A percentile compares a stretch with the other conserved stretches of the same genome.
These are phyloP conservation scores for Cadophora gregata DNA, from an alignment of 2,329 filamentous ascomycete genomes.

Conservation along the genomic window DNA sequence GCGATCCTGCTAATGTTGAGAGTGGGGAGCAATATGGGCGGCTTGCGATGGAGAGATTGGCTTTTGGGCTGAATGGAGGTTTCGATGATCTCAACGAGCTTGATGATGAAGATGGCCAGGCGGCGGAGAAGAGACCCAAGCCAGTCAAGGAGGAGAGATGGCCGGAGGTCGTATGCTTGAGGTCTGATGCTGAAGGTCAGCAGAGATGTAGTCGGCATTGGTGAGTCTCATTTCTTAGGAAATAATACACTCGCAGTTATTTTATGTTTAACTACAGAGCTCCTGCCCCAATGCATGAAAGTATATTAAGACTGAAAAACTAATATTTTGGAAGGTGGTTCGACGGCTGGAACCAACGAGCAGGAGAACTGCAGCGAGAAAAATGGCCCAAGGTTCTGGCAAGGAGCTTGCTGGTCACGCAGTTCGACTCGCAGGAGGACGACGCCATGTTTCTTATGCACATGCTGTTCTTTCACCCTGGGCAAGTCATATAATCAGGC, in stretches of 20 bases:
- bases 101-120: not conserved
- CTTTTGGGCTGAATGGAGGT: not conserved
- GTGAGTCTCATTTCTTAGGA: not conserved
- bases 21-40: constrained; percentile 21
- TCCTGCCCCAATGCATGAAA: too few relatives aligned
- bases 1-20: constrained; percentile 18
- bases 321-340: constrained; percentile 19
- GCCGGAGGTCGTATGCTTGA: constrained; percentile 25
- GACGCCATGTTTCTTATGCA: constrained; percentile 19
- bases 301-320: not conserved
- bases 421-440: constrained; percentile 14
- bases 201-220: constrained; percentile 23
- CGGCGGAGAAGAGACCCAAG: not conserved
- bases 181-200: not conserved
- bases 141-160: constrained; percentile 2
- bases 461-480: constrained; percentile 20
- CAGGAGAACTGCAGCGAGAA: not conserved
- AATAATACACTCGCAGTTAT: too few relatives aligned
- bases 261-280: too few relatives aligned
- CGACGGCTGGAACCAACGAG: constrained; percentile 21
- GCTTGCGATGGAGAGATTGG: constrained; percentile 15
- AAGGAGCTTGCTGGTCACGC: constrained; percentile 8
- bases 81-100: not conserved
- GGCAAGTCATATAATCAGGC: not conserved
- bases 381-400: constrained; percentile 20